phyloP scores from a whole-genome alignment of 495 filamentous ascomycete species.

The Aspergillus kassunensis region DNA sequence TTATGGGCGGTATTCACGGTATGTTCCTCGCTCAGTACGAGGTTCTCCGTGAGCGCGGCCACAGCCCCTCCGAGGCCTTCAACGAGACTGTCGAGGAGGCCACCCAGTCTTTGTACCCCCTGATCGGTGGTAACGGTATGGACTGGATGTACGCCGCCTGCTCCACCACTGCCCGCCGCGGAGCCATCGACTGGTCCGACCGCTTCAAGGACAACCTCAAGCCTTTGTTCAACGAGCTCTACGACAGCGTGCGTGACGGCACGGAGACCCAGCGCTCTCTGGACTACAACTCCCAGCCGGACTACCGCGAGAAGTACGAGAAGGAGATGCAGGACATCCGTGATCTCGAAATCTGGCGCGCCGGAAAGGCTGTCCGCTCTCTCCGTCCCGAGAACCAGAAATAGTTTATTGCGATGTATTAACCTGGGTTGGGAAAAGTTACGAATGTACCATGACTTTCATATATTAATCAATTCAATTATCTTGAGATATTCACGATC shows the following conservation, averaged over 20 bases:
- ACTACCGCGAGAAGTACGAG: slow-evolving; percentile 96
- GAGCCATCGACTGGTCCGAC: slow-evolving; percentile 97
- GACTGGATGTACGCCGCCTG: slow-evolving; percentile 99
- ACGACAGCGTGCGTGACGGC: slow-evolving; percentile 84
- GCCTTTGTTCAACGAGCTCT: slow-evolving; percentile 95
- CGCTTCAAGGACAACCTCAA: slow-evolving; percentile 94
- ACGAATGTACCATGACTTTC: slow-evolving; percentile 43
- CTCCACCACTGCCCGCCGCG: slow-evolving; percentile 96
- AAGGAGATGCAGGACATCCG: slow-evolving; percentile 95
- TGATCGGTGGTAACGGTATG: slow-evolving; percentile 96
- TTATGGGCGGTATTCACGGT: slow-evolving; percentile 99
- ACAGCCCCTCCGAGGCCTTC: slow-evolving; percentile 97
- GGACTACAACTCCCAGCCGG: slow-evolving; percentile 88
- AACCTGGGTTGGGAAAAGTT: slow-evolving; percentile 35
- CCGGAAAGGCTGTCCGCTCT: slow-evolving; percentile 90
- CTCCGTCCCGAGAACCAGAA: slow-evolving; percentile 93
- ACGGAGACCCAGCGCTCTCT: slow-evolving; percentile 89
- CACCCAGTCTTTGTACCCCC: slow-evolving; percentile 93
- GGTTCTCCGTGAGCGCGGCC: slow-evolving; percentile 96
- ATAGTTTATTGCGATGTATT: slow-evolving; percentile 45
- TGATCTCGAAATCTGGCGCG: slow-evolving; percentile 96
- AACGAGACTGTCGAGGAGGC: slow-evolving; percentile 99
- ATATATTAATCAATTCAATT: slow-evolving; percentile 24
- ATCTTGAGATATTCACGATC: slow-evolving; percentile 15
- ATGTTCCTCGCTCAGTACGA: slow-evolving; percentile 99